Conservation (phyloP, 805 yeast genomes). For the Pichia deserticola region DNA sequence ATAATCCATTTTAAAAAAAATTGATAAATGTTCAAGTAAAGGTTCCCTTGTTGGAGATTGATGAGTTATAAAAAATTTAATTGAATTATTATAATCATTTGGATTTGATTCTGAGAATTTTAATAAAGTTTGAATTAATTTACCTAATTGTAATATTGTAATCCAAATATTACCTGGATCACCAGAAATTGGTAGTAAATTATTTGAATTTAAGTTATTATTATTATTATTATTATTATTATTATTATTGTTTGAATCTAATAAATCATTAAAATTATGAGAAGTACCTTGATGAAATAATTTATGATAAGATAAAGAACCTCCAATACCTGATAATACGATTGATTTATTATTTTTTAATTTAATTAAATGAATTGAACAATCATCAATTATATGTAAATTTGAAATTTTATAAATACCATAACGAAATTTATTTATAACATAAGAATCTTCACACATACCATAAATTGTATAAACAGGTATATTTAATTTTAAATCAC, state of each 20-base stretch:
- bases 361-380: conserved; percentile 35
- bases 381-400: conserved; percentile 55
- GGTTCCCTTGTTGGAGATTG: conserved; percentile 69
- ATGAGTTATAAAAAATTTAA: conserved; percentile 58
- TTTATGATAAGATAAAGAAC: conserved; percentile 57
- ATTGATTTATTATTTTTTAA: conserved; percentile 33
- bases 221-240: no score
- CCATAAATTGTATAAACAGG: conserved; percentile 80
- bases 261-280: conserved; percentile 23
- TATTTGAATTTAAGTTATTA: no score
- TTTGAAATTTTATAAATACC: conserved; percentile 51
- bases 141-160: conserved; percentile 64
- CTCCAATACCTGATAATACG: conserved; percentile 65
- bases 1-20: conserved; percentile 61
- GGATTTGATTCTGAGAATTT: conserved; percentile 30
- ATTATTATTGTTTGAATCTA: not conserved
- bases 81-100: conserved; percentile 31
- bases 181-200: conserved; percentile 41
- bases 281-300: conserved; percentile 60
- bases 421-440: conserved; percentile 52
- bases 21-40: conserved; percentile 57
- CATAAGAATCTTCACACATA: conserved; percentile 64
- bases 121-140: conserved; percentile 42
- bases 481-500: conserved; percentile 33
- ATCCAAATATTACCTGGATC: conserved; percentile 70